Conservation (phyloP, 495 filamentous ascomycete species). For the Trypethelium eluteriae region DNA sequence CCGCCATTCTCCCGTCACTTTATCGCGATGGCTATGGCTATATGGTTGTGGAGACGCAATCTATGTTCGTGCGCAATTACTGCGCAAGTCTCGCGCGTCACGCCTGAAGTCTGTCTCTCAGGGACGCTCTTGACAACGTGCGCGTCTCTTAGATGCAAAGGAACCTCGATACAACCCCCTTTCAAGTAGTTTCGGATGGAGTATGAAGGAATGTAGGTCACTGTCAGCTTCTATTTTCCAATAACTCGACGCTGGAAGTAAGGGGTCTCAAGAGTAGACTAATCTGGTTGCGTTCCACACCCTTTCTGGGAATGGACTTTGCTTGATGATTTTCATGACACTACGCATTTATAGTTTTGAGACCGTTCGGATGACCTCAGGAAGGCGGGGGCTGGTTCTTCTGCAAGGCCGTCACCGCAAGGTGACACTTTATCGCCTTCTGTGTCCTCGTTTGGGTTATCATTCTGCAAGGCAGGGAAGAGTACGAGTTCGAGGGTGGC, state of each 20-base stretch:
- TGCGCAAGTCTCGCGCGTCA: neutral
- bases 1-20: no score
- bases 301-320: neutral
- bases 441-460: neutral
- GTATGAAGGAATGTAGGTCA: neutral
- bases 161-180: neutral
- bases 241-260: neutral
- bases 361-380: neutral
- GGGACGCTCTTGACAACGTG: neutral
- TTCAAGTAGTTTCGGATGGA: neutral
- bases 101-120: neutral
- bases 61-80: neutral
- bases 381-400: neutral
- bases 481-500: neutral
- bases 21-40: no score
- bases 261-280: neutral
- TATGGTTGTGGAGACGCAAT: no score
- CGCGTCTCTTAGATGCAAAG: neutral
- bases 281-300: neutral
- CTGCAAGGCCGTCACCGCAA: neutral
- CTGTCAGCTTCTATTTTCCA: neutral
- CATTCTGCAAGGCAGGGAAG: conserved; percentile 4
- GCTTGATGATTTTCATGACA: neutral
- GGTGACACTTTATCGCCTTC: neutral
- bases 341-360: neutral